phyloP scores from a whole-genome alignment of 2,329 filamentous ascomycete species.

The Cercospora sp. region DNA sequence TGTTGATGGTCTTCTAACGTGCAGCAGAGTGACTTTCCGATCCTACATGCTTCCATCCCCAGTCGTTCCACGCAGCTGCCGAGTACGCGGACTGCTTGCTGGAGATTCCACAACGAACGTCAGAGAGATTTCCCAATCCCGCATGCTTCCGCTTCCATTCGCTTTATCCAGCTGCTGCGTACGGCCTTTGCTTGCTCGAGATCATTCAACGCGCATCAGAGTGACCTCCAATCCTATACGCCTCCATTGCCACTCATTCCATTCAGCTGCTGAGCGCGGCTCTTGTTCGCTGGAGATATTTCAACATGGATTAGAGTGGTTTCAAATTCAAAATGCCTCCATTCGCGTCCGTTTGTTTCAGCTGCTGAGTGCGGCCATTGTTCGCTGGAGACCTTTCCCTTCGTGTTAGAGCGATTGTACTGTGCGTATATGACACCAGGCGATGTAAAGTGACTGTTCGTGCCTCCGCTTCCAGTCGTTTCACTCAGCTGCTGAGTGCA shows the following conservation, averaged over 20 bases:
- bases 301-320: not conserved
- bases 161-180: not conserved
- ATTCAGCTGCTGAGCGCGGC: not conserved
- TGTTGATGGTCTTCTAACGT: not conserved
- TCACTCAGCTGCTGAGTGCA: not conserved
- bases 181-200: not conserved
- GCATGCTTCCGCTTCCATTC: not conserved
- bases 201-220: not conserved
- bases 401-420: not conserved
- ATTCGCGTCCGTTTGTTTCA: not conserved
- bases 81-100: not conserved
- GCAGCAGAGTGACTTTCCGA: not conserved
- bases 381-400: not conserved
- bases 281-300: too few species aligned
- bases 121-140: not conserved
- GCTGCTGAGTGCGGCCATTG: not conserved
- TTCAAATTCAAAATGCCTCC: not conserved
- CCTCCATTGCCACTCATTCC: too few species aligned
- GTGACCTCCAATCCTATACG: too few species aligned
- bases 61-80: not conserved
- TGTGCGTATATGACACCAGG: not conserved
- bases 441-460: not conserved
- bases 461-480: not conserved
- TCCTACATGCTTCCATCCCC: not conserved
- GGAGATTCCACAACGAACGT: not conserved